phyloP scores from a whole-genome alignment of 805 yeast species.

The Sungouiella thailandica region DNA sequence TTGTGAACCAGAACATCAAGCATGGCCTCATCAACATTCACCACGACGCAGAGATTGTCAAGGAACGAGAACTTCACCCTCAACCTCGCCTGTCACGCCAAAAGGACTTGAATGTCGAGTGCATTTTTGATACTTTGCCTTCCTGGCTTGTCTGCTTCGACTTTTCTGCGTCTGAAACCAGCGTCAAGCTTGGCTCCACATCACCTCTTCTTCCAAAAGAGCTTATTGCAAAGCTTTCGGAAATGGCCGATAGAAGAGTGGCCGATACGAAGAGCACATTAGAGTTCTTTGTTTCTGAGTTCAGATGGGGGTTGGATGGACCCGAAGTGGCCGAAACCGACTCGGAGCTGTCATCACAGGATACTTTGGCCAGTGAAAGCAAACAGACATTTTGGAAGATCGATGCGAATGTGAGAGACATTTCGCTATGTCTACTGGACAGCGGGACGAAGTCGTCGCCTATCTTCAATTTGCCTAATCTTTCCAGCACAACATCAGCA shows the following conservation, averaged over 20 bases:
- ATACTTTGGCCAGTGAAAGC: slow-evolving; percentile 19
- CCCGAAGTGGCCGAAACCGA: not conserved
- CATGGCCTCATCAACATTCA: slow-evolving; percentile 25
- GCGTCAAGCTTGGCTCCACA: slow-evolving; percentile 31
- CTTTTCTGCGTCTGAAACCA: slow-evolving; percentile 12
- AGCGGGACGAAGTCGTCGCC: slow-evolving; percentile 10
- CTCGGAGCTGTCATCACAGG: slow-evolving; percentile 22
- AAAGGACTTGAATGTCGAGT: not conserved
- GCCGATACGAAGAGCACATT: slow-evolving; percentile 2
- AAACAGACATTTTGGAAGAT: slow-evolving; percentile 21
- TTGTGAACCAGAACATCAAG: slow-evolving; percentile 20
- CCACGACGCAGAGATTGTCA: slow-evolving; percentile 20
- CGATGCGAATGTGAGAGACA: slow-evolving; percentile 10
- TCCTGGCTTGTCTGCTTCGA: slow-evolving; percentile 28
- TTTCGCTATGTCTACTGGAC: slow-evolving; percentile 13
- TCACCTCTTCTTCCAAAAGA: slow-evolving; percentile 30
- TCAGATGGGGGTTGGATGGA: not conserved
- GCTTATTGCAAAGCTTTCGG: slow-evolving; percentile 18
- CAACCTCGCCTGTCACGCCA: not conserved
- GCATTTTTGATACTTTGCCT: slow-evolving; percentile 23
- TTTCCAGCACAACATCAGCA: slow-evolving; percentile 10
- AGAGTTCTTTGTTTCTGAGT: not conserved
- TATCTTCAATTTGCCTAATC: slow-evolving; percentile 19
- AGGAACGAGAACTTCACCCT: slow-evolving; percentile 3
- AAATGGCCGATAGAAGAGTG: slow-evolving; percentile 9